Evolutionary conservation across 305 asterid species (phyloP).

Genomic region (Ajuga reptans): DNA sequence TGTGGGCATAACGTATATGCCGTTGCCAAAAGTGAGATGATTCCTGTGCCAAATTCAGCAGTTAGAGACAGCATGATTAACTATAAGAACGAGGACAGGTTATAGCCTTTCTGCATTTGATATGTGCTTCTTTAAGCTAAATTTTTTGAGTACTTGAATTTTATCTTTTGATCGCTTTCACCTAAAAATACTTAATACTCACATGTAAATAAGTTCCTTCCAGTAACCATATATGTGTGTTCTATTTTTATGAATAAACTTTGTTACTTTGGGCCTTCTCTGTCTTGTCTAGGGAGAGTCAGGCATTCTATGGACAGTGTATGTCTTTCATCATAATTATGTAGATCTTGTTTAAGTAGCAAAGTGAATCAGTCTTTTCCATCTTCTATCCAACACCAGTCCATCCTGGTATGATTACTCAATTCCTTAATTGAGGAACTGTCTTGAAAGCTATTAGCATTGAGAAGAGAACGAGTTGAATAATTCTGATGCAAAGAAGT

Average conservation of each 20-base stretch:
- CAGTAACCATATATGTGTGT: background rate
- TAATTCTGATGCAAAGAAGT: background rate
- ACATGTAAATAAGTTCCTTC: background rate
- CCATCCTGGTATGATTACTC: background rate
- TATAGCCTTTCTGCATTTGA: constrained; percentile 17
- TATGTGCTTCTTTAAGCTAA: constrained; percentile 14
- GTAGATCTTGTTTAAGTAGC: background rate
- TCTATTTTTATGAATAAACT: background rate
- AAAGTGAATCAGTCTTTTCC: background rate
- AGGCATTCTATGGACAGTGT: background rate
- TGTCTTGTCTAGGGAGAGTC: constrained; percentile 2
- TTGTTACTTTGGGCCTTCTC: background rate
- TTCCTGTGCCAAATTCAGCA: constrained; percentile 68
- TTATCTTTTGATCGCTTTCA: background rate
- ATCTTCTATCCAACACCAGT: background rate
- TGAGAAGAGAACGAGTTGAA: background rate
- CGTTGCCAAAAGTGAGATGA: constrained; percentile 70
- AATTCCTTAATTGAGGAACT: background rate
- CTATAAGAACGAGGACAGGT: constrained; percentile 81
- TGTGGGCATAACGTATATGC: constrained; percentile 90
- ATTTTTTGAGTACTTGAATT: background rate
- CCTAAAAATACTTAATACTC: background rate
- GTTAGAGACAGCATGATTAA: constrained; percentile 48
- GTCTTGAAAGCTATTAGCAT: background rate
- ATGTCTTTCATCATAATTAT: background rate